These are phyloP conservation scores for Diplotaxis tenuifolia DNA, from an alignment of 345 rosid genomes.

Conservation along the genomic window DNA sequence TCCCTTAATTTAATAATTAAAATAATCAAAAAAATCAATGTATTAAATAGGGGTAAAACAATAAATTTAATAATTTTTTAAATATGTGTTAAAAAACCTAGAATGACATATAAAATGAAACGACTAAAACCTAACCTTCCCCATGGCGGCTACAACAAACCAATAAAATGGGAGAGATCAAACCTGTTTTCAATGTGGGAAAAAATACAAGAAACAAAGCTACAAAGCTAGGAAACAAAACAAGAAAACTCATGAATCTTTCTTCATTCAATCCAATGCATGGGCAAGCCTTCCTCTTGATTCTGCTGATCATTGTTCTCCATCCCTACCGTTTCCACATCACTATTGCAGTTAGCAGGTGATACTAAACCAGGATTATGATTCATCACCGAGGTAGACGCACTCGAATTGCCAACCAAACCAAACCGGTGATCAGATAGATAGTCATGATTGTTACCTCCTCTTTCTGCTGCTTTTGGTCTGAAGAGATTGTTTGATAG, in stretches of 20 bases:
- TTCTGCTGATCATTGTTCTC: slow-evolving; percentile 16
- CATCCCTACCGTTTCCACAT: not conserved
- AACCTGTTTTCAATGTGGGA: not conserved
- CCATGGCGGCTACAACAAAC: slow-evolving; percentile 3
- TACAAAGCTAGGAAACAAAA: not conserved
- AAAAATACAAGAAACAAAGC: not conserved
- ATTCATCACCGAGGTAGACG: slow-evolving; percentile 1
- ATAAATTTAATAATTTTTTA: too few relatives aligned
- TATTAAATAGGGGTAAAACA: too few relatives aligned
- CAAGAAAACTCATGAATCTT: slow-evolving; percentile 7
- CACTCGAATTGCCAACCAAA: not conserved
- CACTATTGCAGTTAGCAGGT: not conserved
- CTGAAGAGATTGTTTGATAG: slow-evolving; percentile 1
- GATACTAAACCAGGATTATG: slow-evolving; percentile 10
- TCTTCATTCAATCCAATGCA: slow-evolving; percentile 16
- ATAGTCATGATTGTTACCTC: not conserved
- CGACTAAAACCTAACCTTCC: slow-evolving; percentile 13
- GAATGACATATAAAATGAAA: too few relatives aligned
- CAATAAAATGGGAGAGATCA: slow-evolving; percentile 8
- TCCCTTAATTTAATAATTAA: too few relatives aligned
- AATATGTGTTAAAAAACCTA: too few relatives aligned
- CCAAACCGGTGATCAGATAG: not conserved
- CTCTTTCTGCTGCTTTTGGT: not conserved
- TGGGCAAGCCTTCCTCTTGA: not conserved
- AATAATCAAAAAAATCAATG: too few relatives aligned